These are phyloP conservation scores for Xerocomus brunneocitrinus DNA, from an alignment of 768 basidiomycete genomes.

Conservation along the genomic window DNA sequence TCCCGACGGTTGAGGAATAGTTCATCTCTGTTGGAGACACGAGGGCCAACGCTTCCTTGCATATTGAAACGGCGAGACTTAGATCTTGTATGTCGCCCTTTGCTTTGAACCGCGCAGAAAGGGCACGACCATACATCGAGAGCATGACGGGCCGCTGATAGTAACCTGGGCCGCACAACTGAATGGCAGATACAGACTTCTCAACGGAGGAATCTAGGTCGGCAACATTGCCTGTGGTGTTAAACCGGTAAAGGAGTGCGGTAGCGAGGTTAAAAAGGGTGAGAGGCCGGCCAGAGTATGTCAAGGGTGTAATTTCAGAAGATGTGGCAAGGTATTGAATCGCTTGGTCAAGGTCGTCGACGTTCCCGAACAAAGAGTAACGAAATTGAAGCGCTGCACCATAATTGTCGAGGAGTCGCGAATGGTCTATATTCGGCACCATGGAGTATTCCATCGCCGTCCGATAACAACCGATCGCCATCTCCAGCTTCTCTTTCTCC, in stretches of 20 bases:
- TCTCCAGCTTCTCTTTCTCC: constrained; percentile 13
- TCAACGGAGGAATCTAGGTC: constrained; percentile 19
- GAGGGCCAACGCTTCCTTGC: constrained; percentile 14
- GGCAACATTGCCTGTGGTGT: constrained; percentile 1
- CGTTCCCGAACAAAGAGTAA: constrained; percentile 7
- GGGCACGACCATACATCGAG: constrained; percentile 8
- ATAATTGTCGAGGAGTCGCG: constrained; percentile 19
- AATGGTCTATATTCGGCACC: constrained; percentile 11
- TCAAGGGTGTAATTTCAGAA: constrained; percentile 10
- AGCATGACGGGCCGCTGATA: constrained; percentile 6
- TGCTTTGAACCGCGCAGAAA: constrained; percentile 12
- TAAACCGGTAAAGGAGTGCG: constrained; percentile 7
- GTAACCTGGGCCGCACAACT: constrained; percentile 6
- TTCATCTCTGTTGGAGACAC: not conserved
- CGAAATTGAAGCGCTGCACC: constrained; percentile 18
- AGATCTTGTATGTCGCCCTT: constrained; percentile 16
- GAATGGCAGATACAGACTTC: constrained; percentile 11
- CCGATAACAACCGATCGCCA: constrained; percentile 17
- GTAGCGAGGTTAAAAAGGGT: constrained; percentile 14
- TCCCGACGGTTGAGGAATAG: constrained; percentile 4
- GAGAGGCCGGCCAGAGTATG: constrained; percentile 2
- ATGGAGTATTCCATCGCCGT: constrained; percentile 15
- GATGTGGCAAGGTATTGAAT: constrained; percentile 20
- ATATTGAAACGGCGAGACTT: constrained; percentile 10
- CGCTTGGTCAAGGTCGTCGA: constrained; percentile 20